Percentiles rank a stretch among this genome's conserved stretches.
phyloP scores from a whole-genome alignment of 108 stramenopile species.

The Nitzschia sp. region DNA sequence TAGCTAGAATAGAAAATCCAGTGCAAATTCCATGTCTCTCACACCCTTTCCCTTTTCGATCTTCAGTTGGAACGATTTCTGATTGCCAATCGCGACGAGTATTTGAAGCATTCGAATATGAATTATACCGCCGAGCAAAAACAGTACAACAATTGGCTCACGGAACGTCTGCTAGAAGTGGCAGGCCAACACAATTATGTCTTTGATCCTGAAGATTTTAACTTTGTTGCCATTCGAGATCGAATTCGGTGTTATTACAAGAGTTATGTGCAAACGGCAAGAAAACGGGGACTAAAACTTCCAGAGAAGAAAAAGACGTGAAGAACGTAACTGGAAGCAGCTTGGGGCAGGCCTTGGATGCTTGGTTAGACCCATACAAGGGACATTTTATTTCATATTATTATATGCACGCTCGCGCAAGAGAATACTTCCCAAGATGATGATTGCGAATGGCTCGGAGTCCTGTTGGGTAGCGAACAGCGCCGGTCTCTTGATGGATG shows the following conservation, averaged over 20 bases:
- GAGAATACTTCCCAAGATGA: too few species aligned
- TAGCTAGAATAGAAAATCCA: neutral
- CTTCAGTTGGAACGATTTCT: constrained; percentile 79
- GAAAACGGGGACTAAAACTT: constrained; percentile 70
- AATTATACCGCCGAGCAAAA: constrained; percentile 89
- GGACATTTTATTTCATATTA: too few species aligned
- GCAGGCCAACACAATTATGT: constrained; percentile 63
- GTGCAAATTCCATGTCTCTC: neutral
- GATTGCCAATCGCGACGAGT: constrained; percentile 83
- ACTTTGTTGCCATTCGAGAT: constrained; percentile 85
- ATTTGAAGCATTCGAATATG: constrained; percentile 76
- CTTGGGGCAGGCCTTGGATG: too few species aligned
- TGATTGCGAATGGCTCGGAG: too few species aligned
- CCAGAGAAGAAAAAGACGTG: constrained; percentile 42
- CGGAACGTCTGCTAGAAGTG: constrained; percentile 67
- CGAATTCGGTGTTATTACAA: constrained; percentile 89
- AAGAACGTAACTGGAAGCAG: neutral
- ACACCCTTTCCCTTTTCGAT: neutral
- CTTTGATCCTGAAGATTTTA: constrained; percentile 79
- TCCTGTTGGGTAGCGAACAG: too few species aligned
- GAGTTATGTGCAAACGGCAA: constrained; percentile 78
- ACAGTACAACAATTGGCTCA: constrained; percentile 88
- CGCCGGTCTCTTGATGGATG: too few species aligned
- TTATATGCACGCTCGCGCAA: too few species aligned
- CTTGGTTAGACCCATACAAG: too few species aligned